Conservation (phyloP, 805 yeast species). For the Sugiyamaella boreocaroliniensis region DNA sequence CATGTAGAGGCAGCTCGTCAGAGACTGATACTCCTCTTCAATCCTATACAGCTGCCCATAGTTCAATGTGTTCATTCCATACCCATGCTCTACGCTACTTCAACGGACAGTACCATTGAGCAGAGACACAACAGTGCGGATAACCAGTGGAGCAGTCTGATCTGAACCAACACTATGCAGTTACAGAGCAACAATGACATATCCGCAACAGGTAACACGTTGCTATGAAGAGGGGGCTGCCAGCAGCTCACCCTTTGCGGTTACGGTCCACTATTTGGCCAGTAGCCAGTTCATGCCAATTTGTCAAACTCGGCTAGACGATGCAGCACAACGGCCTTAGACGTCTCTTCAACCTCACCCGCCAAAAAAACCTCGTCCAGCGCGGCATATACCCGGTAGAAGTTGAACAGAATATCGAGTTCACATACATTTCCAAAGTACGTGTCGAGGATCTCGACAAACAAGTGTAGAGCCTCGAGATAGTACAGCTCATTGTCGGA, state of each 20-base stretch:
- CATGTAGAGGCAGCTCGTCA: too few relatives aligned
- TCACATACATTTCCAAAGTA: conserved; percentile 91
- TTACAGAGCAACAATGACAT: too few relatives aligned
- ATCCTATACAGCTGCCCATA: too few relatives aligned
- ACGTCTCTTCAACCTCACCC: conserved; percentile 86
- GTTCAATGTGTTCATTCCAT: too few relatives aligned
- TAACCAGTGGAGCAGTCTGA: too few relatives aligned
- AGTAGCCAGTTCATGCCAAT: conserved; percentile 37
- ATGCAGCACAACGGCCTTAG: conserved; percentile 58
- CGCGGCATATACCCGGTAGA: conserved; percentile 73
- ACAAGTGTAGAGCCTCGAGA: conserved; percentile 75
- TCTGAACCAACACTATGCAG: too few relatives aligned
- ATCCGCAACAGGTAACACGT: too few relatives aligned
- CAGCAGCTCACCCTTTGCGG: not conserved
- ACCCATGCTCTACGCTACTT: too few relatives aligned
- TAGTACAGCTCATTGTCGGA: conserved; percentile 76
- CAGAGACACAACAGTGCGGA: too few relatives aligned
- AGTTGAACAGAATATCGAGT: conserved; percentile 85
- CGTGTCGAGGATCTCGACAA: conserved; percentile 81
- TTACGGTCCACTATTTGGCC: not conserved
- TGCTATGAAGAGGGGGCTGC: not conserved
- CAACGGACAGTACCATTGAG: too few relatives aligned
- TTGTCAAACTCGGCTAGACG: conserved; percentile 60
- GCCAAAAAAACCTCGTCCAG: conserved; percentile 83
- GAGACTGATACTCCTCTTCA: too few relatives aligned